These are phyloP conservation scores for Fusarium sp. DNA, from an alignment of 2,329 filamentous ascomycete species.

Conservation along the genomic window DNA sequence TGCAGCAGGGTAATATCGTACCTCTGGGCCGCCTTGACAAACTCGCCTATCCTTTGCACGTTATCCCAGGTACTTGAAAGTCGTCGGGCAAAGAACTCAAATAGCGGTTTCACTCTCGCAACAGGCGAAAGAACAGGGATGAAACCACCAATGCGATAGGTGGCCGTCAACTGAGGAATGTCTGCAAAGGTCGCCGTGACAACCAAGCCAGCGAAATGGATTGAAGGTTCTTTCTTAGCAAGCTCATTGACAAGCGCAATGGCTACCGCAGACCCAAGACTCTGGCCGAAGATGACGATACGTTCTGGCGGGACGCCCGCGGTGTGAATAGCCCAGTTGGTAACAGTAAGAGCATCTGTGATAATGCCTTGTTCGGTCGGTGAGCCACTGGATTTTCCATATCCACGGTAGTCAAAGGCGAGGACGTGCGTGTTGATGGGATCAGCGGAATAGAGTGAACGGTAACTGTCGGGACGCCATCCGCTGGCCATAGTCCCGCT, in stretches of 20 bases:
- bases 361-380: slow-evolving; percentile 67
- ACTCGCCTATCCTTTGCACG: slow-evolving; percentile 53
- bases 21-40: slow-evolving; percentile 47
- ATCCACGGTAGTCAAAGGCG: slow-evolving; percentile 71
- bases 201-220: slow-evolving; percentile 58
- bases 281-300: slow-evolving; percentile 70
- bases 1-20: slow-evolving; percentile 57
- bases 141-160: slow-evolving; percentile 59
- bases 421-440: slow-evolving; percentile 66
- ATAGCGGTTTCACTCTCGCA: slow-evolving; percentile 57
- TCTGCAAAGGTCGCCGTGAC: slow-evolving; percentile 63
- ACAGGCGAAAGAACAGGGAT: slow-evolving; percentile 56
- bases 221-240: slow-evolving; percentile 3
- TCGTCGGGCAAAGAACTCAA: slow-evolving; percentile 54
- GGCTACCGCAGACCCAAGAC: slow-evolving; percentile 60
- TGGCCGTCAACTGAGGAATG: slow-evolving; percentile 59
- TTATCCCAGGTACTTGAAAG: slow-evolving; percentile 59
- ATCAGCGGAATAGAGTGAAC: slow-evolving; percentile 62
- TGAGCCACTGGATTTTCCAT: slow-evolving; percentile 62
- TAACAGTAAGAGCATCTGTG: slow-evolving; percentile 62
- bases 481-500: slow-evolving; percentile 67
- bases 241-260: slow-evolving; percentile 51
- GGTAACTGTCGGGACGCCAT: slow-evolving; percentile 65
- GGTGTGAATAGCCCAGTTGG: slow-evolving; percentile 63
- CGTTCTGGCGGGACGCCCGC: slow-evolving; percentile 63